Conservation (phyloP, 345 rosid genomes). For the Boechera divaricarpa region DNA sequence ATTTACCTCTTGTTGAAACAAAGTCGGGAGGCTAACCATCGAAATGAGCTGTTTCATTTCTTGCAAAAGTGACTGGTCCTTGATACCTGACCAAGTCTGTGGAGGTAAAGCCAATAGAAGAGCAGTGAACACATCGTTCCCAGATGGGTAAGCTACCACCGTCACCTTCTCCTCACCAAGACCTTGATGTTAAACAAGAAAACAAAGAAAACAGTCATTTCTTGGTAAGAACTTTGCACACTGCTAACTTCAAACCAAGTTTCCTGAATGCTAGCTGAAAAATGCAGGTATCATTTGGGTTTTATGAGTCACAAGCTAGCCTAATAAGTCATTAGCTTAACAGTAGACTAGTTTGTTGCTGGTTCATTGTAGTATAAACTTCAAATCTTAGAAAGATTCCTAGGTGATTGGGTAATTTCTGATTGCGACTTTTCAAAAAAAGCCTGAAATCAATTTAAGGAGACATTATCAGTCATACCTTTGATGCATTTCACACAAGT, state of each 20-base stretch:
- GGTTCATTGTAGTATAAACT: background rate
- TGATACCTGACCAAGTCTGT: conserved; percentile 75
- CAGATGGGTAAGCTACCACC: conserved; percentile 59
- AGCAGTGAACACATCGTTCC: conserved; percentile 71
- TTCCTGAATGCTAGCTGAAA: conserved; percentile 9
- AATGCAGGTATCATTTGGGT: background rate
- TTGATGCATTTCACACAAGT: conserved; percentile 69
- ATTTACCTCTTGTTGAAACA: conserved; percentile 92
- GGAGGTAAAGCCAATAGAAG: conserved; percentile 88
- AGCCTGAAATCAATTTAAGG: background rate
- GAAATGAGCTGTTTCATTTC: conserved; percentile 63
- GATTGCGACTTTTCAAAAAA: background rate
- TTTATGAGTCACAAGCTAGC: background rate
- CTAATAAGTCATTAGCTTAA: background rate
- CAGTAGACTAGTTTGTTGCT: background rate
- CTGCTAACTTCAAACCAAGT: background rate
- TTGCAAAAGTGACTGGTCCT: conserved; percentile 59
- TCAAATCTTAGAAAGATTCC: background rate
- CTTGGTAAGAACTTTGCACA: conserved; percentile 1
- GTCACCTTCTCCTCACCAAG: conserved; percentile 54
- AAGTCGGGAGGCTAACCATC: conserved; percentile 58
- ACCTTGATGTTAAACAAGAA: conserved; percentile 48
- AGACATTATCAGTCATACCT: conserved; percentile 27
- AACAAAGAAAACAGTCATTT: background rate
- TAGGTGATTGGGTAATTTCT: background rate